Evolutionary conservation across 345 rosid genomes (phyloP), one percentile per base, ranked within the genome.

Genomic region (Aurinia saxatilis): DNA sequence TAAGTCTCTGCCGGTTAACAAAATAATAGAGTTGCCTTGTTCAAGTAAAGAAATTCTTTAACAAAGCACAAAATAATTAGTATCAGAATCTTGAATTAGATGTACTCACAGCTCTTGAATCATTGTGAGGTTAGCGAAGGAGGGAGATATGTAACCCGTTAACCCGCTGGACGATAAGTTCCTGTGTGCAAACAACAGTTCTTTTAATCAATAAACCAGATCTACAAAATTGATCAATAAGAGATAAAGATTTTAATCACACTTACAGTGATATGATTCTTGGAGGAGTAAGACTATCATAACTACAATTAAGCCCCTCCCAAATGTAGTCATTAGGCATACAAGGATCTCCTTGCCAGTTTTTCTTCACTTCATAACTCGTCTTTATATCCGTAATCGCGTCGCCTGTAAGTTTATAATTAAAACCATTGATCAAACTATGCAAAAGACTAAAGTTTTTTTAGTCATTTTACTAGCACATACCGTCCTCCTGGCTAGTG

Each of bases 311-410:
- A 6, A 81, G 60, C 0, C 86, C 83, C 0, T 77, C 65, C 83
- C 83, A 79, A 39, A 27, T 7, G 71, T 62, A 67, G 19, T 0
- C 63, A 38, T 17, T 17, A n/a, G 78, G 80, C 23, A 62, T 9
- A 37, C 80, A 75, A 49, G 83, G 83, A 75, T 81, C 86, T 66
- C 83, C 86, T 59, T 79, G 80, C 86, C 80, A 81, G 60, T 63
- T 66, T 37, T 51, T 64, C 31, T 58, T 57, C 51, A 79, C 63
- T 29, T 69, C 49, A 16, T 80, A 82, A 0, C 15, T 21, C 8
- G 71, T 38, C 58, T 79, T 77, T 67, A 82, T 73, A 29, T 36
- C 46, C 25, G 0, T 54, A 2, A 82, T 39, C 2, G 84, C 81
- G 33, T 79, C 50, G 64, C 14, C 88, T 71, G 6, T 34, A 55